phyloP scores from a whole-genome alignment of 2,329 filamentous ascomycete genomes.

The Trichophyton simii region DNA sequence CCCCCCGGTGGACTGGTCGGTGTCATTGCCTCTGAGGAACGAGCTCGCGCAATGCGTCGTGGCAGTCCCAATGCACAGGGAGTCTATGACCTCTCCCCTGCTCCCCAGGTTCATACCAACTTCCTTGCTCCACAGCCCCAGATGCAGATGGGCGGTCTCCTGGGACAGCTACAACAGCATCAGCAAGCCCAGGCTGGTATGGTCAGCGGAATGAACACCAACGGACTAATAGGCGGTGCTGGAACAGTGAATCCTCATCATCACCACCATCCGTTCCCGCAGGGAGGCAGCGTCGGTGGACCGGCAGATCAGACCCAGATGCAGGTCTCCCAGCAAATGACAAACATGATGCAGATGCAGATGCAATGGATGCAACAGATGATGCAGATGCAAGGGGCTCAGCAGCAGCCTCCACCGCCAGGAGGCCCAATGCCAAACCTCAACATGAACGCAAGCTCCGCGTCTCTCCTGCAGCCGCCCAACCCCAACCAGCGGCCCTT shows the following conservation, averaged over 20 bases:
- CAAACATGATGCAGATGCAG: slow-evolving; percentile 83
- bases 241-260: neutral
- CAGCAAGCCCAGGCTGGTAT: neutral
- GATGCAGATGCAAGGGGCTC: slow-evolving; percentile 49
- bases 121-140: neutral
- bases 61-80: slow-evolving; percentile 59
- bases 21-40: slow-evolving; percentile 76
- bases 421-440: slow-evolving; percentile 15
- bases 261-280: neutral
- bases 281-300: neutral
- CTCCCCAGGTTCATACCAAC: slow-evolving; percentile 7
- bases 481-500: slow-evolving; percentile 32
- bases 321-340: slow-evolving; percentile 72
- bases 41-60: slow-evolving; percentile 61
- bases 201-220: neutral
- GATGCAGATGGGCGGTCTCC: neutral
- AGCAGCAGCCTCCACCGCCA: slow-evolving; percentile 8
- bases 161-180: neutral
- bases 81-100: slow-evolving; percentile 11
- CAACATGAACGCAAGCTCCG: slow-evolving; percentile 21
- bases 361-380: slow-evolving; percentile 78
- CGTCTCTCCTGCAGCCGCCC: slow-evolving; percentile 16
- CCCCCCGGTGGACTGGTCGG: slow-evolving; percentile 72
- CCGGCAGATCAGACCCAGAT: slow-evolving; percentile 59
- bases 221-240: neutral